A percentile compares a stretch with the other conserved stretches of the same genome.
These are phyloP conservation scores for Agaricus blazei DNA, from an alignment of 768 basidiomycete species.

Conservation along the genomic window DNA sequence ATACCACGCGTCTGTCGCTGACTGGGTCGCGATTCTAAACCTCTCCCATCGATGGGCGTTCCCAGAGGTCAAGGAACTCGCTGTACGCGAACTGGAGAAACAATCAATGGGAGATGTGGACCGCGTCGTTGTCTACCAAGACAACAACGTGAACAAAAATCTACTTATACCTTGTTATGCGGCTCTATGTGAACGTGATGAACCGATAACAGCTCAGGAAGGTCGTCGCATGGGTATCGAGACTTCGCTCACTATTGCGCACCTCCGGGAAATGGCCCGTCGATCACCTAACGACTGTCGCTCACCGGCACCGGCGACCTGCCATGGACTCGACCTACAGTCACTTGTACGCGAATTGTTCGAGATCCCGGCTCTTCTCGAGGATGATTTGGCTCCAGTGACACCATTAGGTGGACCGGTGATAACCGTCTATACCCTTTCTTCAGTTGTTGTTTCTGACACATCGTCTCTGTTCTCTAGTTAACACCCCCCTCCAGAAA, in stretches of 20 bases:
- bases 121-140: slow-evolving; percentile 54
- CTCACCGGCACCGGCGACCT: slow-evolving; percentile 30
- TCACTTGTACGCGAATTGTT: slow-evolving; percentile 30
- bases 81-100: slow-evolving; percentile 51
- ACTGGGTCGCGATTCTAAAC: slow-evolving; percentile 51
- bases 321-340: slow-evolving; percentile 26
- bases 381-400: slow-evolving; percentile 5
- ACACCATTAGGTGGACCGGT: slow-evolving; percentile 32
- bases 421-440: slow-evolving; percentile 13
- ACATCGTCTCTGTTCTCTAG: slow-evolving; percentile 10
- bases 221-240: slow-evolving; percentile 53
- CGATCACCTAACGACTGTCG: slow-evolving; percentile 26
- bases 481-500: neutral
- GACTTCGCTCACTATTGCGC: slow-evolving; percentile 45
- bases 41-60: slow-evolving; percentile 57
- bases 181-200: slow-evolving; percentile 43
- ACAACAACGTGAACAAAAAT: slow-evolving; percentile 39
- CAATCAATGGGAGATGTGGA: slow-evolving; percentile 39
- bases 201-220: slow-evolving; percentile 49
- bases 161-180: slow-evolving; percentile 50
- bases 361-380: slow-evolving; percentile 17
- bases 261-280: slow-evolving; percentile 46
- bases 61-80: slow-evolving; percentile 42
- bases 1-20: slow-evolving; percentile 41
- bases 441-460: slow-evolving; percentile 12